Conservation (phyloP, 176 grass and related monocot species). For the Hsuehochloa calcarea region DNA sequence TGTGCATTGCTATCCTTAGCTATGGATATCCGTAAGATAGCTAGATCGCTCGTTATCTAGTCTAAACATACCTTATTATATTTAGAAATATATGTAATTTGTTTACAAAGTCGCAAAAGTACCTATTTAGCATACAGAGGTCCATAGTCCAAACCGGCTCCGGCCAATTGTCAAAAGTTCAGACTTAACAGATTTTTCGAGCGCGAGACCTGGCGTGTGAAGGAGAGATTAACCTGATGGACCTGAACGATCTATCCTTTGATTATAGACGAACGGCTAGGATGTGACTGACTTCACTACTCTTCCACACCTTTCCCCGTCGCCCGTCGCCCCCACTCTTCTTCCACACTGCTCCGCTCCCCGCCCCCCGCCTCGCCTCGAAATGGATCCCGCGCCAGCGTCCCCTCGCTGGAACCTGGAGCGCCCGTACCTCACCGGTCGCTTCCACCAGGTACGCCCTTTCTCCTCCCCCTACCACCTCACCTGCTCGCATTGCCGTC, state of each 20-base stretch:
- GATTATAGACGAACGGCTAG: not conserved
- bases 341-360: not conserved
- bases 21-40: too few relatives aligned
- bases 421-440: constrained; percentile 85
- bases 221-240: not conserved
- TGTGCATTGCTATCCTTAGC: too few relatives aligned
- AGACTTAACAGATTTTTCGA: too few relatives aligned
- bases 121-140: too few relatives aligned
- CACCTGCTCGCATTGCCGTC: not conserved
- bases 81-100: too few relatives aligned
- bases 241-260: not conserved
- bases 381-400: constrained; percentile 62
- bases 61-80: too few relatives aligned
- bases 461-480: not conserved
- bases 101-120: too few relatives aligned
- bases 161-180: too few relatives aligned
- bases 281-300: not conserved
- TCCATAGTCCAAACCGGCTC: too few relatives aligned
- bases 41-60: too few relatives aligned
- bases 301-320: not conserved
- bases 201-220: too few relatives aligned
- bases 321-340: not conserved
- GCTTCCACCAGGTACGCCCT: constrained; percentile 76
- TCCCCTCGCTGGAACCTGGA: constrained; percentile 89
- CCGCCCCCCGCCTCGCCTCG: not conserved